phyloP scores from a whole-genome alignment of 1,139 yeast species.

The Schizosaccharomyces versatilis region DNA sequence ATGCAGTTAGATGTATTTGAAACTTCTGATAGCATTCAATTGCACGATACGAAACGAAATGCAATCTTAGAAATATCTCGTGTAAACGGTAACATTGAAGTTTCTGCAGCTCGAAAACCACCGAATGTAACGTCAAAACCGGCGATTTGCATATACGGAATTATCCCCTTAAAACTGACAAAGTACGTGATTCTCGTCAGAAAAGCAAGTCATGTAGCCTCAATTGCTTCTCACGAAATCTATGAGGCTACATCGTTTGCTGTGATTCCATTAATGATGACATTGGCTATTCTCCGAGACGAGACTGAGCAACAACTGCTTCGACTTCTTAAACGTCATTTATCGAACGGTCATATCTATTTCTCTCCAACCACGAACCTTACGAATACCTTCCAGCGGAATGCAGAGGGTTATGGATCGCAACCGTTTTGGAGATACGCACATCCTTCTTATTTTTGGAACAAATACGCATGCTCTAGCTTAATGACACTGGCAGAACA shows the following conservation, averaged over 20 bases:
- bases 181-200: constrained; percentile 38
- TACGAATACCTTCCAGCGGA: constrained; percentile 51
- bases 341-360: constrained; percentile 47
- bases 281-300: constrained; percentile 14
- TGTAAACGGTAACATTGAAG: too few species aligned
- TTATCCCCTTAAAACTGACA: constrained; percentile 32
- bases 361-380: constrained; percentile 60
- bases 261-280: constrained; percentile 31
- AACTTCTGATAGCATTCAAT: too few species aligned
- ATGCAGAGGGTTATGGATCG: too few species aligned
- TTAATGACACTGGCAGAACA: constrained; percentile 28
- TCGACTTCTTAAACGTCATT: constrained; percentile 41
- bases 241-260: constrained; percentile 37
- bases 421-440: too few species aligned
- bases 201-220: constrained; percentile 39
- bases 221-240: constrained; percentile 38
- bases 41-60: too few species aligned
- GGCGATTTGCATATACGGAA: constrained; percentile 25
- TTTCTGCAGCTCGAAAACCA: too few species aligned
- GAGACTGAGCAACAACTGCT: constrained; percentile 43
- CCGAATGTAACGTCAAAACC: too few species aligned
- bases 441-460: constrained; percentile 73
- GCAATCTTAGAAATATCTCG: too few species aligned
- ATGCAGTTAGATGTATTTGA: too few species aligned
- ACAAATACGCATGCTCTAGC: constrained; percentile 39